Percentiles rank a stretch among this genome's conserved stretches.
Evolutionary conservation across 352 stramenopile genomes (phyloP).

Genomic region (Globisporangium spinosum): DNA sequence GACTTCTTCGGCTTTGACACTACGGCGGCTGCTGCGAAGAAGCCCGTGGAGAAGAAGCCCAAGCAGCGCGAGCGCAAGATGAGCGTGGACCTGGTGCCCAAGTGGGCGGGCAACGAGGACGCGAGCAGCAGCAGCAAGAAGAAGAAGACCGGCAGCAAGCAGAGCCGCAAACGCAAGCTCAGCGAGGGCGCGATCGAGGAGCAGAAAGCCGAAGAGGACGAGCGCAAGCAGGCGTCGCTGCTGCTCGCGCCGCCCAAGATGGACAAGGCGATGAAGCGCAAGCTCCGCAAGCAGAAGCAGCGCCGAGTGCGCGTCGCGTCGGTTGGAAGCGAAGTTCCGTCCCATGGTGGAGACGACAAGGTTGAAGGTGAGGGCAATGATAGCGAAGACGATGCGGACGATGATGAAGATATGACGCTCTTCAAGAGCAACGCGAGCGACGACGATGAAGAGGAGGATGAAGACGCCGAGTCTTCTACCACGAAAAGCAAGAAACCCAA

Average conservation of each 20-base stretch:
- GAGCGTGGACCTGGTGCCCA: constrained; percentile 65
- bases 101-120: constrained; percentile 54
- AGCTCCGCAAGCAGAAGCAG: constrained; percentile 42
- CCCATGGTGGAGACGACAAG: constrained; percentile 22
- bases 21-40: constrained; percentile 19
- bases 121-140: constrained; percentile 20
- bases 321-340: constrained; percentile 28
- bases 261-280: constrained; percentile 34
- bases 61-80: constrained; percentile 47
- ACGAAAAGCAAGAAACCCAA: constrained; percentile 24
- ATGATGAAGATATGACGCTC: constrained; percentile 37
- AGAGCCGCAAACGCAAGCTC: constrained; percentile 78
- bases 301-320: constrained; percentile 41
- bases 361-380: constrained; percentile 23
- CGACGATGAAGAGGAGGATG: constrained; percentile 23
- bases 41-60: constrained; percentile 23
- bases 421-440: constrained; percentile 39
- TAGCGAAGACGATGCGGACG: constrained; percentile 23
- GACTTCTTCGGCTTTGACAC: constrained; percentile 82
- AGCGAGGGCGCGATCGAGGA: constrained; percentile 77
- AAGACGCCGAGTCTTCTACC: constrained; percentile 8
- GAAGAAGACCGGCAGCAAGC: constrained; percentile 58
- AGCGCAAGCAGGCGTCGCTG: constrained; percentile 60
- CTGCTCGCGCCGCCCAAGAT: constrained; percentile 57
- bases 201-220: constrained; percentile 61